These are phyloP conservation scores for Dionaea muscipula DNA, from an alignment of 179 eudicot species.

Conservation along the genomic window DNA sequence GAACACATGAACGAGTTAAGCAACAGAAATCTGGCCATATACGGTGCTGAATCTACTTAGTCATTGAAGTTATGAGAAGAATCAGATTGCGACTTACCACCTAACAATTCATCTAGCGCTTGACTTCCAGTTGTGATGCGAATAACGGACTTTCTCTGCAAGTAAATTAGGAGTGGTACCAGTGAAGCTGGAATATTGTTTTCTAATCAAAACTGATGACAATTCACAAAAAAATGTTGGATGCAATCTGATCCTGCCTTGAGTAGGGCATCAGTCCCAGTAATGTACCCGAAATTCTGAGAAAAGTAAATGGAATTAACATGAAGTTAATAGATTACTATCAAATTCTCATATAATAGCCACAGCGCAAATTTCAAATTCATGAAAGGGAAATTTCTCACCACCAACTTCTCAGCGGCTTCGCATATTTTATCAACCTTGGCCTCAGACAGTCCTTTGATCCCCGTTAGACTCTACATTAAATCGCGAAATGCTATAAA, in stretches of 20 bases:
- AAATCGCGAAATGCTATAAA: not conserved
- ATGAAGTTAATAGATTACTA: no score
- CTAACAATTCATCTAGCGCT: constrained; percentile 72
- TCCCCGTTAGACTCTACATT: constrained; percentile 70
- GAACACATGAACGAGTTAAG: not conserved
- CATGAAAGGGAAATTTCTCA: constrained; percentile 12
- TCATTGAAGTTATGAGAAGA: not conserved
- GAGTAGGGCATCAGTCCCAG: constrained; percentile 94
- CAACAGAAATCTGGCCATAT: not conserved
- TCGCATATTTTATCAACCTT: constrained; percentile 96
- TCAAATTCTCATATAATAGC: no score
- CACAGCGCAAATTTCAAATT: no score
- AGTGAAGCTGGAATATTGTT: not conserved
- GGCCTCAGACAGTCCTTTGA: constrained; percentile 93
- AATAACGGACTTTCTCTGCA: constrained; percentile 76
- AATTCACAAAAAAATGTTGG: not conserved
- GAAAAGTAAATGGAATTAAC: constrained; percentile 5
- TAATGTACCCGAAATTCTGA: constrained; percentile 87
- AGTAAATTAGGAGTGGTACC: not conserved
- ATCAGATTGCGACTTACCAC: constrained; percentile 30
- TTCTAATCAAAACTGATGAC: not conserved
- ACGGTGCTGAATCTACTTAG: not conserved
- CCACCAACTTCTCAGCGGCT: constrained; percentile 97
- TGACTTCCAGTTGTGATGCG: constrained; percentile 92
- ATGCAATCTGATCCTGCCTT: constrained; percentile 37